Percentiles rank a stretch among this genome's conserved stretches.
phyloP scores from a whole-genome alignment of 371 early-diverging fungal species.

The Phascolomyces articulosus region DNA sequence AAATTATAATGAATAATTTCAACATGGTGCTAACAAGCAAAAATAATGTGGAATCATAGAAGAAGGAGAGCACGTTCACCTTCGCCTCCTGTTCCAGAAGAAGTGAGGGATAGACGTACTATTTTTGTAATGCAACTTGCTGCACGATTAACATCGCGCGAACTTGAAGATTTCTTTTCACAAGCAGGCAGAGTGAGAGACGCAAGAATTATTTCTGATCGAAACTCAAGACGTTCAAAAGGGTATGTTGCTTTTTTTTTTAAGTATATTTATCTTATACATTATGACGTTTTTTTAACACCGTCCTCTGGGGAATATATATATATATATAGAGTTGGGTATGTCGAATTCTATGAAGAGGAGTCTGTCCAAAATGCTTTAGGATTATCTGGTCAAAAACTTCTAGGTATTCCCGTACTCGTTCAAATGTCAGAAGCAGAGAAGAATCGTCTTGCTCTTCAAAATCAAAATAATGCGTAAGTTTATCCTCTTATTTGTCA shows the following conservation, averaged over 20 bases:
- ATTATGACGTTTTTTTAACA: neutral
- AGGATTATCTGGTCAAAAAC: conserved; percentile 84
- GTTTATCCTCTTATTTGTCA: conserved; percentile 13
- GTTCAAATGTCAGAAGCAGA: conserved; percentile 93
- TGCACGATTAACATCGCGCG: conserved; percentile 74
- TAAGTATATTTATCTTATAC: neutral
- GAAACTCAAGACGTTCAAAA: conserved; percentile 87
- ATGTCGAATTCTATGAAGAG: conserved; percentile 94
- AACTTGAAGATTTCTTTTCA: conserved; percentile 88
- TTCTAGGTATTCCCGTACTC: conserved; percentile 93
- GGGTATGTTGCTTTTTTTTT: conserved; percentile 64
- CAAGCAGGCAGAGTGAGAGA: conserved; percentile 88
- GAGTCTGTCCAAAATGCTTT: conserved; percentile 85
- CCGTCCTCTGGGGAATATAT: no score
- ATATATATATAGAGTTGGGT: conserved; percentile 63
- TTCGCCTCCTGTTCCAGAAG: conserved; percentile 72
- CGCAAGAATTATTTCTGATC: conserved; percentile 87
- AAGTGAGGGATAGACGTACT: conserved; percentile 88
- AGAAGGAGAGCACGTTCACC: conserved; percentile 58
- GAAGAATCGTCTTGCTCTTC: conserved; percentile 80
- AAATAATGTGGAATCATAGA: conserved; percentile 7
- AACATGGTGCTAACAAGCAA: neutral
- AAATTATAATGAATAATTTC: neutral
- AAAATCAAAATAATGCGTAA: conserved; percentile 59
- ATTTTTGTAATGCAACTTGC: conserved; percentile 95